These are phyloP conservation scores for Plasmodium malariae DNA, from an alignment of 169 alveolate species.

Conservation along the genomic window DNA sequence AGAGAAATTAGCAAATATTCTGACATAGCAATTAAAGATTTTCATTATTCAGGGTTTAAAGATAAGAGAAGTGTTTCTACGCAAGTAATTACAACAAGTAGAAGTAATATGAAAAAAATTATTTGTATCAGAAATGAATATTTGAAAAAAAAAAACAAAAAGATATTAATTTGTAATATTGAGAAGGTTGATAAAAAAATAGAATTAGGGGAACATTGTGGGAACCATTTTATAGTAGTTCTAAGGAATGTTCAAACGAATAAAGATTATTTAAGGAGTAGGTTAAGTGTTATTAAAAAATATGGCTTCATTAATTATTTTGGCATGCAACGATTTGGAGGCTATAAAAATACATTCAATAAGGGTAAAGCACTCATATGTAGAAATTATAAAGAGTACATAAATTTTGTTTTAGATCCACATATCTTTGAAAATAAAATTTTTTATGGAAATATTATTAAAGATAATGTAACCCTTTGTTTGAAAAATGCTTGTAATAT, in stretches of 20 bases:
- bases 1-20: conserved; percentile 72
- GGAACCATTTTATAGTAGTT: conserved; percentile 61
- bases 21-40: conserved; percentile 57
- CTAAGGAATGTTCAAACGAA: conserved; percentile 61
- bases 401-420: conserved; percentile 68
- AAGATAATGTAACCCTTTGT: conserved; percentile 57
- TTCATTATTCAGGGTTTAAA: conserved; percentile 74
- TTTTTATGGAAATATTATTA: conserved; percentile 50
- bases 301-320: conserved; percentile 75
- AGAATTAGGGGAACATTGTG: conserved; percentile 73
- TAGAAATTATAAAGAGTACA: conserved; percentile 65
- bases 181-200: conserved; percentile 42
- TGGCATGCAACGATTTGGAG: conserved; percentile 78
- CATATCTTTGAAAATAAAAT: conserved; percentile 65
- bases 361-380: conserved; percentile 73
- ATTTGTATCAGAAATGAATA: conserved; percentile 4
- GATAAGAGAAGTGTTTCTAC: conserved; percentile 77
- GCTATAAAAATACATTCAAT: conserved; percentile 69
- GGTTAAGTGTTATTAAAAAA: conserved; percentile 50
- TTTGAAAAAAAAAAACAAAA: conserved; percentile 15
- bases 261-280: conserved; percentile 67
- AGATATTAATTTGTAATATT: conserved; percentile 48
- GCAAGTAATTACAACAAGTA: conserved; percentile 48
- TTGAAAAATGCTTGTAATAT: conserved; percentile 59
- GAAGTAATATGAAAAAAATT: conserved; percentile 5